Base-by-base conservation (phyloP, 1,284 basidiomycete genomes). In the Rhodofomes roseus region DNA sequence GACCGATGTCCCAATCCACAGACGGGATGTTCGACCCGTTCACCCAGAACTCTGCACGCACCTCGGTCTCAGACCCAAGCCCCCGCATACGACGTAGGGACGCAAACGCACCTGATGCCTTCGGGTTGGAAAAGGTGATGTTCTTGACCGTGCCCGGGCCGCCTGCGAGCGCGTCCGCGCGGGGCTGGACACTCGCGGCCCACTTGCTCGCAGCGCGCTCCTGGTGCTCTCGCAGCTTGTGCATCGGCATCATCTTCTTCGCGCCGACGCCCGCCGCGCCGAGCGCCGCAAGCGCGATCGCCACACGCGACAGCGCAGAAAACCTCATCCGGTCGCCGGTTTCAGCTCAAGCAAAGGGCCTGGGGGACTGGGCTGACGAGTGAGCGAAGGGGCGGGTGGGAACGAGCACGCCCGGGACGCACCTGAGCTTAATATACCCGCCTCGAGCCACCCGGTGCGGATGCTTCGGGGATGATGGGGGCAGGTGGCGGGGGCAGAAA, bases 1-100 rank as follows among this genome's bases (percentile, higher is more conserved):
- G 85, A 1, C 87, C 88, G 23, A 88, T 75, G 64, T 90, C 87
- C 62, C 86, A 90, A 63, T 84, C 79, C 23, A 90, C 84, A 57
- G 85, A 77, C 2, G 88, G 88, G 55, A 90, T 84, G 22, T 70
- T 74, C 54, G 73, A 76, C 5, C 88, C 87, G 63, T 90, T 74
- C n/a, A 90, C 88, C 65, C 74, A 87, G 68, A 87, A 90, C 63
- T 86, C 87, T 87, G 44, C 18, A 34, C 16, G 27, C 41, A 46
- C 20, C 16, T 18, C 39, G 5, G 22, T 4, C n/a, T 23, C 8
- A 23, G 11, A 11, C 2, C 11, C 43, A 25, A 1, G 23, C 22
- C 20, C 20, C n/a, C n/a, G n/a, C n/a, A 18, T n/a, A 6, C 20
- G 20, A 20, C 5, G 43, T 11, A 44, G 16, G 8, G 43, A 34